These are phyloP conservation scores for Anastatica hierochuntica DNA, from an alignment of 345 rosid genomes.

Conservation along the genomic window DNA sequence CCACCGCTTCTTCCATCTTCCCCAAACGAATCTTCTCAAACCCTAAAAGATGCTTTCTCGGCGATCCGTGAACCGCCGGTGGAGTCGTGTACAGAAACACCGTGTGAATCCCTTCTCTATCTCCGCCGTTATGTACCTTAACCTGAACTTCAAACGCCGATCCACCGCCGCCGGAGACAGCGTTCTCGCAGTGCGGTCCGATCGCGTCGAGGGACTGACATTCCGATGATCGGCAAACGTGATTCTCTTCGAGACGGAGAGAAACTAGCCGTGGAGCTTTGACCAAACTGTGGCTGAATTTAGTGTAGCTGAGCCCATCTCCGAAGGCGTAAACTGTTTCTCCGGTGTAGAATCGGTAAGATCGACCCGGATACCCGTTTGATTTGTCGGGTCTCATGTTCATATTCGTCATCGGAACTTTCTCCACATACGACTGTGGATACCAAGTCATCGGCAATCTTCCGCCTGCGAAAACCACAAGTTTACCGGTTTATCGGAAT, in stretches of 20 bases:
- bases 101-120: conserved; percentile 51
- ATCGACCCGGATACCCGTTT: too few species aligned
- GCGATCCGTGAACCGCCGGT: conserved; percentile 60
- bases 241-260: conserved; percentile 36
- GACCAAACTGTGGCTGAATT: conserved; percentile 34
- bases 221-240: conserved; percentile 42
- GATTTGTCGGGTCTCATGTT: too few species aligned
- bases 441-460: too few species aligned
- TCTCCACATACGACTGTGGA: too few species aligned
- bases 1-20: conserved; percentile 32
- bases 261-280: conserved; percentile 52
- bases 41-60: conserved; percentile 60
- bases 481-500: background rate
- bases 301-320: conserved; percentile 70
- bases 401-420: too few species aligned
- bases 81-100: conserved; percentile 38
- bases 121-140: conserved; percentile 47
- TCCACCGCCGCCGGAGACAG: conserved; percentile 5
- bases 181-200: conserved; percentile 37
- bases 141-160: conserved; percentile 40
- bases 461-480: too few species aligned
- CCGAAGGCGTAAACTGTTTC: conserved; percentile 77
- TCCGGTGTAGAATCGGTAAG: conserved; percentile 91
- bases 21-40: conserved; percentile 59
- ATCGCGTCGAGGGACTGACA: conserved; percentile 56